Conservation (phyloP, 306 rosid species). For the Lathyrus oleraceus region DNA sequence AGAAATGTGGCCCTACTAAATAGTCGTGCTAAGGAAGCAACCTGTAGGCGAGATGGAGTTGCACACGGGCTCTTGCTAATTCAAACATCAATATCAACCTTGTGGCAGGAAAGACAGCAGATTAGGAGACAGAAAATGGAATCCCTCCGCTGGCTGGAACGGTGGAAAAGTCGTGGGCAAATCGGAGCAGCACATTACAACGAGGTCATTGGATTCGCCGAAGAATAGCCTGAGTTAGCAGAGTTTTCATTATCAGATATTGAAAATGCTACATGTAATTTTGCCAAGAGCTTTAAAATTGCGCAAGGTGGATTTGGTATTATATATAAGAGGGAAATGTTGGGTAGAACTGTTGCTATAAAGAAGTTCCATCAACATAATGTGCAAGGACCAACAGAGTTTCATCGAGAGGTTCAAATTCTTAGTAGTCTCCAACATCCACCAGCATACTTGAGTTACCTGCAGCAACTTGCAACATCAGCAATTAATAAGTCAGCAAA, state of each 20-base stretch:
- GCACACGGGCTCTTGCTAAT: slow-evolving; percentile 55
- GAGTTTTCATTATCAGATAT: slow-evolving; percentile 75
- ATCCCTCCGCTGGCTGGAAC: slow-evolving; percentile 74
- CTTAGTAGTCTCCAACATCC: slow-evolving; percentile 84
- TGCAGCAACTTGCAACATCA: too few relatives aligned
- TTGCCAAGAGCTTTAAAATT: too few relatives aligned
- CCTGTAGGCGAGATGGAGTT: slow-evolving; percentile 62
- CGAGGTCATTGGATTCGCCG: slow-evolving; percentile 53
- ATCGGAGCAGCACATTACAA: slow-evolving; percentile 55
- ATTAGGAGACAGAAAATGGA: slow-evolving; percentile 67
- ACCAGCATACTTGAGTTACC: too few relatives aligned
- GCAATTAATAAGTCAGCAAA: too few relatives aligned
- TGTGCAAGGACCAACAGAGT: too few relatives aligned
- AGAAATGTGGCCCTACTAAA: slow-evolving; percentile 69
- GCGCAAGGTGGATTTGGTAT: too few relatives aligned
- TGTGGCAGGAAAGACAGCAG: slow-evolving; percentile 67
- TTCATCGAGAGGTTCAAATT: slow-evolving; percentile 84
- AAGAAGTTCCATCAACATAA: too few relatives aligned
- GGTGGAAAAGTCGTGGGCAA: slow-evolving; percentile 67
- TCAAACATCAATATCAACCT: slow-evolving; percentile 69
- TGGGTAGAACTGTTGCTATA: too few relatives aligned
- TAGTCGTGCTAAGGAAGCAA: slow-evolving; percentile 60
- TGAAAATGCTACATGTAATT: slow-evolving; percentile 78
- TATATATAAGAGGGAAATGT: too few relatives aligned
- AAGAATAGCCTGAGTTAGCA: slow-evolving; percentile 57